Percentiles rank a stretch among this genome's conserved stretches.
Conservation (phyloP, 75 land plant species). For the Cryptomeria japonica region DNA sequence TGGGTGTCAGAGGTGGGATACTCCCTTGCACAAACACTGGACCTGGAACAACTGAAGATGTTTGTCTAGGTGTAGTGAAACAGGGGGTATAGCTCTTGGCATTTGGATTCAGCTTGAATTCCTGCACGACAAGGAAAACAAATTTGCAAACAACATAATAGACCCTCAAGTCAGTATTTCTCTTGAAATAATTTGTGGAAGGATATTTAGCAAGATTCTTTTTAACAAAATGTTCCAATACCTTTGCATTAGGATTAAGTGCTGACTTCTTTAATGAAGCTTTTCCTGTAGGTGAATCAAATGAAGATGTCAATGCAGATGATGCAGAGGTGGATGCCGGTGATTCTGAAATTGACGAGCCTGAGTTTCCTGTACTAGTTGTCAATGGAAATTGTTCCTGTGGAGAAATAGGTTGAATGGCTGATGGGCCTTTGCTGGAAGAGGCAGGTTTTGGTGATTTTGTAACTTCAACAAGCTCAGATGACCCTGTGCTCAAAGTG, state of each 20-base stretch:
- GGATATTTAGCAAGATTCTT: not conserved
- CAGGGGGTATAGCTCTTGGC: conserved; percentile 55
- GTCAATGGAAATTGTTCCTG: conserved; percentile 9
- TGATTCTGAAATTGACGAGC: conserved; percentile 14
- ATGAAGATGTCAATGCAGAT: conserved; percentile 15
- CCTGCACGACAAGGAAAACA: conserved; percentile 21
- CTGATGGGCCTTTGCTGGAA: conserved; percentile 5
- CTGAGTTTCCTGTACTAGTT: not conserved
- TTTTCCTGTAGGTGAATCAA: conserved; percentile 1
- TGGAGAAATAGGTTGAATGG: not conserved
- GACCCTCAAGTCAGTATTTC: conserved; percentile 16
- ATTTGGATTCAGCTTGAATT: conserved; percentile 62
- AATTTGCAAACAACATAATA: not conserved
- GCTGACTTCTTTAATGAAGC: conserved; percentile 20
- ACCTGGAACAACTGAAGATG: conserved; percentile 28
- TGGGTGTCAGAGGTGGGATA: conserved; percentile 18
- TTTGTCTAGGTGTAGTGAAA: conserved; percentile 29
- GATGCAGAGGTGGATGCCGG: conserved; percentile 23
- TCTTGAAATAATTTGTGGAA: conserved; percentile 3
- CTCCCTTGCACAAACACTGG: conserved; percentile 30
- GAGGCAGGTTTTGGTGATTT: not conserved
- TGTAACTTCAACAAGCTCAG: not conserved
- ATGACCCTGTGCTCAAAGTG: not conserved
- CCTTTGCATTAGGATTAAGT: conserved; percentile 52
- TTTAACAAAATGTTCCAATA: not conserved